Percentiles rank a stretch among this genome's conserved stretches.
phyloP scores from a whole-genome alignment of 2,329 filamentous ascomycete genomes.

The Cadophora gregata region DNA sequence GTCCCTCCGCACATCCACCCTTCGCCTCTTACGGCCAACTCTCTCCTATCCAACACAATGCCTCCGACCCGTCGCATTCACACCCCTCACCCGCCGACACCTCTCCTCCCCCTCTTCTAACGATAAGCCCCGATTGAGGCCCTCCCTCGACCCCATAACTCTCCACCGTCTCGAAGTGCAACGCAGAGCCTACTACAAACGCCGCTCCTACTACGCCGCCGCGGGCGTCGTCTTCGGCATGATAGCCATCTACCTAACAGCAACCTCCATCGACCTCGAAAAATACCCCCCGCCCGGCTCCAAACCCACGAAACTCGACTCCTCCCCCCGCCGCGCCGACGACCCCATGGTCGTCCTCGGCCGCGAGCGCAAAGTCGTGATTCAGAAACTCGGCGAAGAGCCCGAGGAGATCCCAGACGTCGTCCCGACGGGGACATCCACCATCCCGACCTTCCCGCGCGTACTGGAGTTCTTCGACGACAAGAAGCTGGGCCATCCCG shows the following conservation, averaged over 20 bases:
- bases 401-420: constrained; percentile 48
- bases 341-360: constrained; percentile 41
- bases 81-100: neutral
- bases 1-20: constrained; percentile 33
- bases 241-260: constrained; percentile 43
- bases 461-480: constrained; percentile 40
- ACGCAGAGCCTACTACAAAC: constrained; percentile 40
- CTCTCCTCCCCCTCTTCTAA: constrained; percentile 23
- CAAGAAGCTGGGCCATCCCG: constrained; percentile 20
- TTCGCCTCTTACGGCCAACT: constrained; percentile 22
- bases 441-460: constrained; percentile 42
- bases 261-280: constrained; percentile 39
- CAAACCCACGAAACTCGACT: constrained; percentile 33
- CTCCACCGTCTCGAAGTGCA: constrained; percentile 40
- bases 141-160: constrained; percentile 36
- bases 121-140: constrained; percentile 14
- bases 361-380: constrained; percentile 39
- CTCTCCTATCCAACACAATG: constrained; percentile 16
- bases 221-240: constrained; percentile 40
- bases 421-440: constrained; percentile 42
- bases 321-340: constrained; percentile 28
- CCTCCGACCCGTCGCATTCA: neutral
- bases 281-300: no score
- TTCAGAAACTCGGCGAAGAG: constrained; percentile 42
- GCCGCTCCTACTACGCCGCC: constrained; percentile 40